Evolutionary conservation across 2,329 filamentous ascomycete genomes (phyloP).

Genomic region (Xylaria digitata): DNA sequence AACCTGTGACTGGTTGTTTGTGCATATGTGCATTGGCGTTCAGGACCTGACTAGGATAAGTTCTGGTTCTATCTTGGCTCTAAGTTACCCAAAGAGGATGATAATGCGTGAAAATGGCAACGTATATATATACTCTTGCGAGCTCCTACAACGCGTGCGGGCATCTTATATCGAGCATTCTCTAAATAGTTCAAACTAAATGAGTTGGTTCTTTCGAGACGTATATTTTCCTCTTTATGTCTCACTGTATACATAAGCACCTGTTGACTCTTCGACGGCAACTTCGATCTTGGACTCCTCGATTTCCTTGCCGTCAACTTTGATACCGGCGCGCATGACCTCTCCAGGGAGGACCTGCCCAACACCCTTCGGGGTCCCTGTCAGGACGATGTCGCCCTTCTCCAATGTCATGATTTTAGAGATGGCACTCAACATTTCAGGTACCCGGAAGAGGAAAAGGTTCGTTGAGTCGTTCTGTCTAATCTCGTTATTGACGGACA

Average conservation of each 20-base stretch:
- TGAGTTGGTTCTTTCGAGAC: constrained; percentile 1
- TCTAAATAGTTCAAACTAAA: constrained; percentile 2
- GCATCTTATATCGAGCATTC: not conserved
- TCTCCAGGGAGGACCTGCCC: constrained; percentile 87
- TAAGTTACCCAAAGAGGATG: not conserved
- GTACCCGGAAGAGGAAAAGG: constrained; percentile 93
- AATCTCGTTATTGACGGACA: constrained; percentile 82
- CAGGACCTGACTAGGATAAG: not conserved
- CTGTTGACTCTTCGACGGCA: constrained; percentile 80
- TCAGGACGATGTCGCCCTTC: constrained; percentile 91
- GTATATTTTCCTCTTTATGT: constrained; percentile 60
- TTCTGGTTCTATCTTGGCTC: not conserved
- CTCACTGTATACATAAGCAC: constrained; percentile 80
- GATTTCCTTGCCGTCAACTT: constrained; percentile 82
- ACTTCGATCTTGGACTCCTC: constrained; percentile 89
- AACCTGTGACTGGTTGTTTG: not conserved
- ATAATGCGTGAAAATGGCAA: not conserved
- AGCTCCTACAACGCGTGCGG: not conserved
- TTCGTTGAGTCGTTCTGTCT: constrained; percentile 90
- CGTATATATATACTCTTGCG: constrained; percentile 17
- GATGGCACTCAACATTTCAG: constrained; percentile 88
- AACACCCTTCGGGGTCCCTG: constrained; percentile 97
- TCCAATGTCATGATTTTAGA: constrained; percentile 94
- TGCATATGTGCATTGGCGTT: not conserved
- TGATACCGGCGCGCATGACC: constrained; percentile 85